These are phyloP conservation scores for Debaryomyces castellii DNA, from an alignment of 805 yeast species.

Conservation along the genomic window DNA sequence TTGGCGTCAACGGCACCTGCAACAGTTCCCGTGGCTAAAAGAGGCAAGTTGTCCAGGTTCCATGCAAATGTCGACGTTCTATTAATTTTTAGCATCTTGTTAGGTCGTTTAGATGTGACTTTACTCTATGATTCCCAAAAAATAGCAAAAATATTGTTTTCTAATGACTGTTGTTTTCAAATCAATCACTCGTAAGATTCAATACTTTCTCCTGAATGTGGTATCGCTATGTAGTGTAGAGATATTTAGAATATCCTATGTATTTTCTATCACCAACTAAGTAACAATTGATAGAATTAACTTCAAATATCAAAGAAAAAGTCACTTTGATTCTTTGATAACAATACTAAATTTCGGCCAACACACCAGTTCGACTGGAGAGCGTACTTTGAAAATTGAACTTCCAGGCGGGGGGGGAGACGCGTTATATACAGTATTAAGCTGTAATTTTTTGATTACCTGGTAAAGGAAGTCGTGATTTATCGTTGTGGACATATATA, in stretches of 20 bases:
- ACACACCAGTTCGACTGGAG: constrained; percentile 6
- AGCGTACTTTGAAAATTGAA: not conserved
- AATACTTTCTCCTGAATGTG: not conserved
- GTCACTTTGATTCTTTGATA: not conserved
- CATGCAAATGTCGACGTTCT: constrained; percentile 96
- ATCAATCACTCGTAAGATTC: not conserved
- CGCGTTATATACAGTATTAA: not conserved
- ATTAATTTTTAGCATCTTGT: constrained; percentile 71
- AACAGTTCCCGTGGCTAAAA: constrained; percentile 87
- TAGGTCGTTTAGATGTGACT: not conserved
- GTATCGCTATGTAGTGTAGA: not conserved
- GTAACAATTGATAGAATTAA: constrained; percentile 1
- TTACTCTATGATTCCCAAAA: not conserved
- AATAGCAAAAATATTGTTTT: not conserved
- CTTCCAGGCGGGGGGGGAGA: not conserved
- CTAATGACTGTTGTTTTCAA: not conserved
- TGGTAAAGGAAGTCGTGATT: no score
- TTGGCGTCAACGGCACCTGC: constrained; percentile 93
- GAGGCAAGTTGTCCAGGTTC: constrained; percentile 76
- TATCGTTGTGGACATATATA: no score
- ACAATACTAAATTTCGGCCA: constrained; percentile 4
- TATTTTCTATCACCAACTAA: not conserved
- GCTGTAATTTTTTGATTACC: not conserved
- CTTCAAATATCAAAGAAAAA: not conserved
- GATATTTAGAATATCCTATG: not conserved